Conservation (phyloP, 2,329 filamentous ascomycete species). For the Niveomyces coronatus region DNA sequence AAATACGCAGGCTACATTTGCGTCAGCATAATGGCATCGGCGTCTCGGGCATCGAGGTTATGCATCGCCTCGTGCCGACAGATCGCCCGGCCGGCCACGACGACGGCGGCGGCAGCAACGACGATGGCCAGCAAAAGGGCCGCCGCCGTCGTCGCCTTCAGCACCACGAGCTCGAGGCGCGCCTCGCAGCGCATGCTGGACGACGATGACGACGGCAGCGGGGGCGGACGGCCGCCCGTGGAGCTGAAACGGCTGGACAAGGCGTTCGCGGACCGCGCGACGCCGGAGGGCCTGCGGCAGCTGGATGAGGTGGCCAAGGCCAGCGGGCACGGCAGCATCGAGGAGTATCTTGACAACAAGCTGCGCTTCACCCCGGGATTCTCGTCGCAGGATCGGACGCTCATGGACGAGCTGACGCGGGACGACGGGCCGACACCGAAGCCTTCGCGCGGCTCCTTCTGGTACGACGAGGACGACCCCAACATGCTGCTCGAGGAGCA, state of each 20-base stretch:
- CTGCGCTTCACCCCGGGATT: conserved; percentile 20
- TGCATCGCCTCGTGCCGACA: conserved; percentile 25
- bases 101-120: background rate
- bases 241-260: conserved; percentile 23
- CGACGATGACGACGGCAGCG: conserved; percentile 15
- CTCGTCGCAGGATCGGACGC: conserved; percentile 20
- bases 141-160: conserved; percentile 16
- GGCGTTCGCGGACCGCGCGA: conserved; percentile 19
- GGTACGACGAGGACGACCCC: conserved; percentile 39
- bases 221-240: conserved; percentile 15
- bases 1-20: conserved; percentile 11
- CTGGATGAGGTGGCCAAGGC: conserved; percentile 26
- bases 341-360: conserved; percentile 20
- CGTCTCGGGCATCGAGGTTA: conserved; percentile 27
- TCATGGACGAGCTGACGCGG: conserved; percentile 22
- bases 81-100: too few species aligned
- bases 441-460: conserved; percentile 32
- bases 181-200: conserved; percentile 12
- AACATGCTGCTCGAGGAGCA: conserved; percentile 41
- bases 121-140: background rate
- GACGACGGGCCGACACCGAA: conserved; percentile 21
- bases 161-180: conserved; percentile 15
- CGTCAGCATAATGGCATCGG: conserved; percentile 25
- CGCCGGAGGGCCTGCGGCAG: conserved; percentile 22
- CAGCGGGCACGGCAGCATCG: conserved; percentile 23